Conservation (phyloP, 148 eudicot species). For the Vaccinium myrtillus region DNA sequence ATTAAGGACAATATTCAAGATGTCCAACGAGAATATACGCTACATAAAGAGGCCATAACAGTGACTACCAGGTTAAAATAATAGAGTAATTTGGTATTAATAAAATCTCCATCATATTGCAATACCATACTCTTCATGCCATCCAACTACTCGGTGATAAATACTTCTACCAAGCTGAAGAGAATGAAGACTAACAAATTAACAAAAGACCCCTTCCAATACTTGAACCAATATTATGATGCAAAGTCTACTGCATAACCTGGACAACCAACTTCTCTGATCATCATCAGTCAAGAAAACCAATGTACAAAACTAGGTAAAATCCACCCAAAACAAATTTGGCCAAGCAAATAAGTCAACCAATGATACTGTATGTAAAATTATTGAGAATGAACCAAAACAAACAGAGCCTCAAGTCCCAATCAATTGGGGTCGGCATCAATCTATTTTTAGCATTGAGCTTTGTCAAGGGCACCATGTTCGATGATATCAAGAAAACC, state of each 20-base stretch:
- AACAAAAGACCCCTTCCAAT: not conserved
- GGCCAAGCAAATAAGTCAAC: not conserved
- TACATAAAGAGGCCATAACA: not conserved
- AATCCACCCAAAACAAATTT: conserved; percentile 7
- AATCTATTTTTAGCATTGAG: not conserved
- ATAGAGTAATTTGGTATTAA: not conserved
- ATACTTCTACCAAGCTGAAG: not conserved
- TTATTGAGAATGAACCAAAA: not conserved
- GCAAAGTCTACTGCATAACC: conserved; percentile 4
- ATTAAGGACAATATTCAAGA: not conserved
- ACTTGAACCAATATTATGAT: not conserved
- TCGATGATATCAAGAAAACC: not conserved
- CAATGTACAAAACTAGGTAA: not conserved
- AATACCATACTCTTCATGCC: not conserved
- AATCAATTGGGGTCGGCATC: not conserved
- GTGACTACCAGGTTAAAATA: not conserved
- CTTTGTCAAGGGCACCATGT: not conserved
- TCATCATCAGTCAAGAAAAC: conserved; percentile 4
- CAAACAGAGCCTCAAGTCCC: not conserved
- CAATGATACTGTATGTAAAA: not conserved
- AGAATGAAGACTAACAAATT: not conserved
- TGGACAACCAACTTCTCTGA: not conserved
- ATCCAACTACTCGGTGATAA: not conserved
- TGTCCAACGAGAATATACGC: not conserved
- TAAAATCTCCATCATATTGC: not conserved